Evolutionary conservation across 208 protist species (phyloP).

Genomic region (Trichomonas vaginalis): DNA sequence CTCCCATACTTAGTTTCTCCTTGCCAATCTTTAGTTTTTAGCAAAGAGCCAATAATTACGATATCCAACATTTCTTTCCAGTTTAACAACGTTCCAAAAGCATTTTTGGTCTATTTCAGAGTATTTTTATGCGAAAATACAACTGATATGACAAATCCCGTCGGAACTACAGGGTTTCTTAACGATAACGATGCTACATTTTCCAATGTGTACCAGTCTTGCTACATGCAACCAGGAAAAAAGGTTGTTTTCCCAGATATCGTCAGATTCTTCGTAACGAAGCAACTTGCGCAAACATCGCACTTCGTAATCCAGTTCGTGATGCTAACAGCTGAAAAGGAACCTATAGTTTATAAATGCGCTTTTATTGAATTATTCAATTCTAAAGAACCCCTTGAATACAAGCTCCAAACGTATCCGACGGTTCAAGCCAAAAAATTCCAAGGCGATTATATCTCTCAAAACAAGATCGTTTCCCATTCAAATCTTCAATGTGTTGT

Average conservation of each 20-base stretch:
- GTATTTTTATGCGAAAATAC: background rate
- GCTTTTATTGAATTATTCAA: background rate
- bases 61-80: background rate
- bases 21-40: background rate
- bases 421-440: background rate
- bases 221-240: background rate
- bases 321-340: background rate
- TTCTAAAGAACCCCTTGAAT: background rate
- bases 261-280: background rate
- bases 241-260: background rate
- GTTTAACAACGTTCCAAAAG: background rate
- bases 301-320: background rate
- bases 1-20: background rate
- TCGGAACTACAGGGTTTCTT: background rate
- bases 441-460: background rate
- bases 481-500: background rate
- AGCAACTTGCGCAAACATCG: background rate
- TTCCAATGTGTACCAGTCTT: background rate
- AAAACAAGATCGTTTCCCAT: background rate
- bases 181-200: no score
- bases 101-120: background rate
- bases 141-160: background rate
- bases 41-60: background rate
- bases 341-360: background rate
- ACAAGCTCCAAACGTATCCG: no score